Evolutionary conservation across 345 rosid species (phyloP).

Genomic region (Eucalyptus decipiens): DNA sequence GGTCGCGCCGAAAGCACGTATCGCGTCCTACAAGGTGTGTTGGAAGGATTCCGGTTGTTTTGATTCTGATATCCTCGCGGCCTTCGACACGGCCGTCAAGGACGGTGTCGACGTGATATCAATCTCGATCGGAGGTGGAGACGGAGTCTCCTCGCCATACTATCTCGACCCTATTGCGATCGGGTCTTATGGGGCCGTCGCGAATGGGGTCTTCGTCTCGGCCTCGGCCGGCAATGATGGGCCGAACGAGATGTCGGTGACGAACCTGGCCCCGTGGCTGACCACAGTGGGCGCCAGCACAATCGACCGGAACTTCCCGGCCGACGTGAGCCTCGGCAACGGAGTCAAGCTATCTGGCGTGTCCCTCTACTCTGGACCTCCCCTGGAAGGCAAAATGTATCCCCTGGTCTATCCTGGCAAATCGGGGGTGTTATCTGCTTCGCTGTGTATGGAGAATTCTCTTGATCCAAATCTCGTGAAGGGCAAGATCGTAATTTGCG

Average conservation of each 20-base stretch:
- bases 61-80: slow-evolving; percentile 75
- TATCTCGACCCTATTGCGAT: slow-evolving; percentile 85
- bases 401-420: slow-evolving; percentile 67
- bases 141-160: slow-evolving; percentile 58
- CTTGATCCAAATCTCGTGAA: slow-evolving; percentile 43
- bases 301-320: slow-evolving; percentile 66
- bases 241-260: slow-evolving; percentile 66
- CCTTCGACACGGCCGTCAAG: slow-evolving; percentile 46
- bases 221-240: slow-evolving; percentile 71
- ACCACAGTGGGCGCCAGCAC: slow-evolving; percentile 71
- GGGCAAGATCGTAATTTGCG: slow-evolving; percentile 76
- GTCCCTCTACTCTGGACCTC: slow-evolving; percentile 49
- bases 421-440: slow-evolving; percentile 39
- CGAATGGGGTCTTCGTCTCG: slow-evolving; percentile 37
- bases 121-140: slow-evolving; percentile 71
- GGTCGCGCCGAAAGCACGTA: slow-evolving; percentile 73
- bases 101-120: slow-evolving; percentile 79
- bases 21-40: slow-evolving; percentile 72
- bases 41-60: slow-evolving; percentile 83
- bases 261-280: slow-evolving; percentile 72
- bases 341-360: slow-evolving; percentile 55
- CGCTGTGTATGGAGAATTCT: slow-evolving; percentile 72
- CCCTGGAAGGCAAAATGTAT: slow-evolving; percentile 45
- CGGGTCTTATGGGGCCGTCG: slow-evolving; percentile 51
- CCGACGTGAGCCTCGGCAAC: slow-evolving; percentile 46